These are phyloP conservation scores for Chlorella sp. DNA, from an alignment of 139 green algal species.

Conservation along the genomic window DNA sequence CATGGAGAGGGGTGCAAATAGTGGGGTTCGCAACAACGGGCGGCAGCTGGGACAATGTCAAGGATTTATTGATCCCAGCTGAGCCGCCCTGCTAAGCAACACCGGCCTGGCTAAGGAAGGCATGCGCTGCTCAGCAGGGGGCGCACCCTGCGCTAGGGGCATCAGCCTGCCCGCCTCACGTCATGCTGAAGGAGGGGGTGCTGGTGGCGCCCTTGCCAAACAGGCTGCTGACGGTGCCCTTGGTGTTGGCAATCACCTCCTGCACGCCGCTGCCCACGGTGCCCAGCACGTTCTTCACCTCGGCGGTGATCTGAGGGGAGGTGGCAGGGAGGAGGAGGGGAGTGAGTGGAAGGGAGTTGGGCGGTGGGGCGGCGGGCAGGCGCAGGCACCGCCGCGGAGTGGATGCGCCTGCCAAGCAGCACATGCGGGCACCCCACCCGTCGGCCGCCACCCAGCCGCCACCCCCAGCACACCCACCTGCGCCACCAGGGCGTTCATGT, in stretches of 20 bases:
- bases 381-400: background rate
- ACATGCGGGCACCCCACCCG: background rate
- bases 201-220: too few species aligned
- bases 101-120: too few species aligned
- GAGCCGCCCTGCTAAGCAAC: background rate
- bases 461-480: background rate
- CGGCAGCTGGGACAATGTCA: background rate
- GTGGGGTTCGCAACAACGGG: background rate
- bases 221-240: too few species aligned
- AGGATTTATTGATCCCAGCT: background rate
- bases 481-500: conserved; percentile 25
- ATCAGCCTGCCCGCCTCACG: too few species aligned
- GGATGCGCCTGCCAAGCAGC: background rate
- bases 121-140: too few species aligned
- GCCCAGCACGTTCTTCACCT: conserved; percentile 27
- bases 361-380: background rate
- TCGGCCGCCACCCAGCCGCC: background rate
- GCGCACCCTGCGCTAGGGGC: too few species aligned
- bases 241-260: background rate
- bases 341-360: background rate
- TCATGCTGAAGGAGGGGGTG: conserved; percentile 7
- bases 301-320: background rate
- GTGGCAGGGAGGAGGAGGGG: background rate
- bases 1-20: background rate
- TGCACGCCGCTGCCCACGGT: conserved; percentile 2